phyloP scores from a whole-genome alignment of 768 basidiomycete genomes.

The Pilatotrama ljubarskyi region DNA sequence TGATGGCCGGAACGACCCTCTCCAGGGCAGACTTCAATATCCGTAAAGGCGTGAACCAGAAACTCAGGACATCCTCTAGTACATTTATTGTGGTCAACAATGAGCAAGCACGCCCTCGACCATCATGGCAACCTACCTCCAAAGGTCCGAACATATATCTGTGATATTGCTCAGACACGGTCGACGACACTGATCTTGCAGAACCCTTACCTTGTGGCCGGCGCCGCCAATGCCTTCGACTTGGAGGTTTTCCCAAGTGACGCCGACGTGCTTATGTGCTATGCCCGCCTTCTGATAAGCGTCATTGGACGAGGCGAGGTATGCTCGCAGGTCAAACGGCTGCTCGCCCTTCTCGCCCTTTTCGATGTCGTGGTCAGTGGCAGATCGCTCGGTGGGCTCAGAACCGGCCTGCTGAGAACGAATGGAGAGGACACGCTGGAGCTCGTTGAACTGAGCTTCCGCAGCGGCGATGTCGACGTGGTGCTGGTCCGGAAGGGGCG shows the following conservation, averaged over 20 bases:
- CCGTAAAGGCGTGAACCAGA: conserved; percentile 53
- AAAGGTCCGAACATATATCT: conserved; percentile 63
- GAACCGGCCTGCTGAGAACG: conserved; percentile 13
- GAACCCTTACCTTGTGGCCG: conserved; percentile 50
- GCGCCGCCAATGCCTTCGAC: conserved; percentile 59
- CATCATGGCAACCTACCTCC: conserved; percentile 43
- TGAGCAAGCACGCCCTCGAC: background rate
- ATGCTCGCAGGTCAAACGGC: conserved; percentile 66
- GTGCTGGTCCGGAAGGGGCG: conserved; percentile 16
- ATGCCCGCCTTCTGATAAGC: conserved; percentile 65
- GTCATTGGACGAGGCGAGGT: conserved; percentile 66
- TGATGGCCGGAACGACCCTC: conserved; percentile 40
- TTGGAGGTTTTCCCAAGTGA: conserved; percentile 70
- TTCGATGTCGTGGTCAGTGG: conserved; percentile 34
- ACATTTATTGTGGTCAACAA: background rate
- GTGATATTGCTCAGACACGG: too few relatives aligned
- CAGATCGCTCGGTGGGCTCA: background rate
- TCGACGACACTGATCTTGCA: background rate
- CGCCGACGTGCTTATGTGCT: conserved; percentile 73
- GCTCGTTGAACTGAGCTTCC: conserved; percentile 55
- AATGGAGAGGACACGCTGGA: conserved; percentile 40
- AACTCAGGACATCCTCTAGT: conserved; percentile 51
- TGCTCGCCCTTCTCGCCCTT: conserved; percentile 38
- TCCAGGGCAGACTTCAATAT: conserved; percentile 47
- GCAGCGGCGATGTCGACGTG: conserved; percentile 54